phyloP scores from a whole-genome alignment of 2,329 filamentous ascomycete genomes.

The Fusarium nelsonii region DNA sequence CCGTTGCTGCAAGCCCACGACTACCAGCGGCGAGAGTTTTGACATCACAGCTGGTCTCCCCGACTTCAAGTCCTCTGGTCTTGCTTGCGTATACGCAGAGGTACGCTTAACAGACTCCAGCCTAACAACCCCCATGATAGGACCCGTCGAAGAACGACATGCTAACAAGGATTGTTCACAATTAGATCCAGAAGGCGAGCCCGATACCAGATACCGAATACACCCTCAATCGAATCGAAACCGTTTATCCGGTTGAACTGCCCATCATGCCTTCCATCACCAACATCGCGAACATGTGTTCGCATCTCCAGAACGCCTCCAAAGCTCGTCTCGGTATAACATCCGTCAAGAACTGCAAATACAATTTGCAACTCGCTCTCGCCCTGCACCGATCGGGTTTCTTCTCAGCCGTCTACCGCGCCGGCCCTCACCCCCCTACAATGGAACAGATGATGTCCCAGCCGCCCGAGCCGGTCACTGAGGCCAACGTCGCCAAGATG shows the following conservation, averaged over 20 bases:
- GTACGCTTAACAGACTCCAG: constrained; percentile 20
- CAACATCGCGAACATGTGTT: constrained; percentile 83
- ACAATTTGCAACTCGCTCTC: constrained; percentile 80
- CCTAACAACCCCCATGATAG: background rate
- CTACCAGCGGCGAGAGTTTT: constrained; percentile 10
- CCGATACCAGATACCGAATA: background rate
- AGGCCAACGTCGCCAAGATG: constrained; percentile 77
- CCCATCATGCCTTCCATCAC: constrained; percentile 65
- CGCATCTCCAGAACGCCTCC: constrained; percentile 90
- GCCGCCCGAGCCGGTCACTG: constrained; percentile 71
- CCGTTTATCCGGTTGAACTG: background rate
- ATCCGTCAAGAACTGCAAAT: constrained; percentile 82
- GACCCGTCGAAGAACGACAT: constrained; percentile 3
- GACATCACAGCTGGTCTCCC: background rate
- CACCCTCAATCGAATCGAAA: background rate
- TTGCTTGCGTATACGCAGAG: constrained; percentile 9
- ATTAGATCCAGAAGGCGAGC: constrained; percentile 9
- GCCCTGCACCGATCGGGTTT: constrained; percentile 87
- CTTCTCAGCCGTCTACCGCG: constrained; percentile 81
- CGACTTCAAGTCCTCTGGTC: background rate
- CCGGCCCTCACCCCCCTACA: constrained; percentile 68
- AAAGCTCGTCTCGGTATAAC: constrained; percentile 87
- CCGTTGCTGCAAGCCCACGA: constrained; percentile 23
- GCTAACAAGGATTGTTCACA: constrained; percentile 15
- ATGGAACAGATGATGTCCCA: constrained; percentile 59